Percentiles rank a stretch among this genome's conserved stretches.
Conservation (phyloP, 208 protist genomes). For the Leishmania guyanensis region DNA sequence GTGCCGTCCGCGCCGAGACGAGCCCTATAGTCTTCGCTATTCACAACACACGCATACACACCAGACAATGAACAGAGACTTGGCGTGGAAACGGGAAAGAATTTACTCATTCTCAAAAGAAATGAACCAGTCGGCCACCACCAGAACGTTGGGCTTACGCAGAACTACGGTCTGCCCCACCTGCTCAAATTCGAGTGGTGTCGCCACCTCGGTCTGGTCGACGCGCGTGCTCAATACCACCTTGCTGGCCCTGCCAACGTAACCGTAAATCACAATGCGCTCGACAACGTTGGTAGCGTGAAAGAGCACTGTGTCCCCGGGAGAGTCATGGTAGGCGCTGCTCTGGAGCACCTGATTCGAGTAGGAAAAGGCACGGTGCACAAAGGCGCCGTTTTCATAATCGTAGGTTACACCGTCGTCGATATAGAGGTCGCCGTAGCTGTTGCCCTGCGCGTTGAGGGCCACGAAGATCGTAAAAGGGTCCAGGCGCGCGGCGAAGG, state of each 20-base stretch:
- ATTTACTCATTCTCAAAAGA: constrained; percentile 40
- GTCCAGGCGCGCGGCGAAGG: constrained; percentile 79
- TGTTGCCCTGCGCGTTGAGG: constrained; percentile 67
- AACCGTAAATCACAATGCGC: constrained; percentile 72
- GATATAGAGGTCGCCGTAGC: constrained; percentile 72
- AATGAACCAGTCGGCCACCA: constrained; percentile 67
- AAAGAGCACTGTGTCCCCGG: background rate
- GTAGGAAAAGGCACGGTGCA: constrained; percentile 61
- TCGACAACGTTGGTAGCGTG: constrained; percentile 52
- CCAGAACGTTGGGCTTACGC: constrained; percentile 53
- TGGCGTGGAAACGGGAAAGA: background rate
- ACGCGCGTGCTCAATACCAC: constrained; percentile 11
- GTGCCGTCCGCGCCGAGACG: background rate
- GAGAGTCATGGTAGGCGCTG: constrained; percentile 6
- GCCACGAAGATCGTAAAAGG: constrained; percentile 95
- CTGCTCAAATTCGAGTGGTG: constrained; percentile 59
- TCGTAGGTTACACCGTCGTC: constrained; percentile 78
- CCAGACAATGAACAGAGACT: background rate
- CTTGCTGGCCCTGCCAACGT: constrained; percentile 30
- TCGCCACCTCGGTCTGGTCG: constrained; percentile 9
- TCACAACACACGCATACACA: background rate
- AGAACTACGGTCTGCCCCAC: constrained; percentile 57
- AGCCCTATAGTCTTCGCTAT: background rate
- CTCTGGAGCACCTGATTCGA: constrained; percentile 38
- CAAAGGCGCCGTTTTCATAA: constrained; percentile 60